Evolutionary conservation across 257 asterid species (phyloP), one percentile per base, ranked within the genome.

Genomic region (Marsdenia floribunda): DNA sequence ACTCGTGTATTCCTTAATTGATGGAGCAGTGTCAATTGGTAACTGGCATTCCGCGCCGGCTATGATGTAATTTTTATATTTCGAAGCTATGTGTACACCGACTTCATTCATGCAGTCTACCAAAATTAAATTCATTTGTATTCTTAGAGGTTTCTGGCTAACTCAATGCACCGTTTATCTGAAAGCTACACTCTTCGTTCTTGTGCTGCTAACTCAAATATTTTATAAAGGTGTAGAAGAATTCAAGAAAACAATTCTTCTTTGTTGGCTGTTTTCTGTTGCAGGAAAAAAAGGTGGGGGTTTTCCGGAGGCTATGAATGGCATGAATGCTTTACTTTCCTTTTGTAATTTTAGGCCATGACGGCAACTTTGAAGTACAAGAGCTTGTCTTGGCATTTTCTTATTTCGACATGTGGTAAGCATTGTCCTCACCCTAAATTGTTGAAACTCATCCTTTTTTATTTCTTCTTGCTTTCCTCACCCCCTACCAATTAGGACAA

Each of bases 1-100:
- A 59, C 49, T 76, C 21, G 54, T 59, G 70, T 29, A 76, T 40
- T 70, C 75, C 59, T 46, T 76, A 46, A 33, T 66, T 44, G 61
- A 55, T 65, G 21, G 35, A 53, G 58, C 82, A 46, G 19, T 33
- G 47, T 67, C 72, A 68, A 63, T 18, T 67, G 75, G 46, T 18
- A 13, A 55, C 21, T 38, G 6, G 57, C 35, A 37, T 4, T 38
- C 4, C 11, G 49, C 15, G 33, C 33, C 33, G 35, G 69, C 53
- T 22, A 15, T 73, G 37, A 58, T 59, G 6, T 52, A 16, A 3
- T 15, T 6, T 38, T 33, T 38, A 14, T 54, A 67, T 54, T n/a
- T 35, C n/a, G 33, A 40, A 42, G 18, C 13, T 24, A 71, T 29
- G 15, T 61, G 47, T 61, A 77, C 52, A 42, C 49, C 0, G 37